Evolutionary conservation across 2,329 filamentous ascomycete genomes (phyloP), one percentile per base, ranked within the genome.

Genomic region (Aspergillus hiratsukae): DNA sequence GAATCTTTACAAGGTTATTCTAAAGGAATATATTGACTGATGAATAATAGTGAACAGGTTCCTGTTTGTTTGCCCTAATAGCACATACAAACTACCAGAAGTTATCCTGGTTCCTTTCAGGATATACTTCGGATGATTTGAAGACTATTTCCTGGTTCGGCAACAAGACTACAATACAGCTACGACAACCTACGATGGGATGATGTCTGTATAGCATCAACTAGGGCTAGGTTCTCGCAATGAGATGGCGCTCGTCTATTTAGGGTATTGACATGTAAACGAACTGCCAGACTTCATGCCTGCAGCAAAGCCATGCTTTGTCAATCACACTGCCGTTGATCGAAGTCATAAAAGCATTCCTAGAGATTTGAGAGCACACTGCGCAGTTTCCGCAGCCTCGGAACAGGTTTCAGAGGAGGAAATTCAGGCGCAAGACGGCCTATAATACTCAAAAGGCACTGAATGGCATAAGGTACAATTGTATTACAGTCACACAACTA

Each of bases 401-500:
- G 35, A 2, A 23, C 9, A 40, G 43, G 25, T 11, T 23, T 23
- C 17, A 25, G 7, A 5, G 46, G 17, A 29, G 46, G 2, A 19
- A 49, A 37, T 48, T 49, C 25, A 10, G 14, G 21, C 23, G 43
- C 25, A 14, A 27, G 45, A 48, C 56, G 53, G 27, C 52, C 31
- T 55, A 48, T 53, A 50, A 35, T n/a, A 27, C 17, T 46, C 45
- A 27, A 11, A 45, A 27, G 48, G 21, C 56, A 55, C 43, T 17
- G 53, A 40, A 61, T 59, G 59, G 57, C 61, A 63, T 71, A 72
- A 69, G 69, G 61, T 72, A 69, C 67, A 70, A 70, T 71, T 72
- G 70, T 71, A 72, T 72, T 72, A 72, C 70, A 72, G 67, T 68
- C 68, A 70, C 59, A 60, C 62, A 63, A 68, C 69, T 71, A 72